A percentile compares a stretch with the other conserved stretches of the same genome.
Conservation (phyloP, 78 protist genomes). For the Capsaspora owczarzaki region DNA sequence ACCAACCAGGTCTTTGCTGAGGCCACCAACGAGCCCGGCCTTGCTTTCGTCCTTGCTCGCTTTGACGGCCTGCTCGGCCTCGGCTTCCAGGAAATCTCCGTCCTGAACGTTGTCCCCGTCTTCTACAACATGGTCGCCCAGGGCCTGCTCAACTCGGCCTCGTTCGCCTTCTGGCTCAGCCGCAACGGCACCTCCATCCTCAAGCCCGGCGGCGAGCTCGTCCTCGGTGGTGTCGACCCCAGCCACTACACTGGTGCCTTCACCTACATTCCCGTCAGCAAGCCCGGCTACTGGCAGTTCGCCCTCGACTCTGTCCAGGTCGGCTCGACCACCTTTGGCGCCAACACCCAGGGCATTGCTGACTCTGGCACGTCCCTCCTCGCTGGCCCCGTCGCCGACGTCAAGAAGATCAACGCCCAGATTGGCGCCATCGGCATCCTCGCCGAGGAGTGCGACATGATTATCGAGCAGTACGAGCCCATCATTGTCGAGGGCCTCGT, state of each 20-base stretch:
- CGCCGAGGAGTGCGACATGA: background rate
- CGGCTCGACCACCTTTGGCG: background rate
- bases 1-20: conserved; percentile 74
- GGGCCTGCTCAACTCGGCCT: conserved; percentile 33
- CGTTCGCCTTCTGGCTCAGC: conserved; percentile 81
- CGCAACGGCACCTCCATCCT: conserved; percentile 29
- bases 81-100: conserved; percentile 85
- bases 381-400: conserved; percentile 72
- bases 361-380: conserved; percentile 93
- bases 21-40: conserved; percentile 85
- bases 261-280: conserved; percentile 40
- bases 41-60: conserved; percentile 74
- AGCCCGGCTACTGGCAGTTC: conserved; percentile 59
- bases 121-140: conserved; percentile 70
- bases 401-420: conserved; percentile 26
- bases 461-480: background rate
- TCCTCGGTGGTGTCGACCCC: conserved; percentile 80
- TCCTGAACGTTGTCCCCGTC: conserved; percentile 68
- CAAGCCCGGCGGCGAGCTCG: conserved; percentile 77
- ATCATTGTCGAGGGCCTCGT: background rate
- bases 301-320: background rate
- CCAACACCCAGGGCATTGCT: conserved; percentile 58
- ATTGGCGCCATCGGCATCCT: conserved; percentile 31
- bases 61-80: conserved; percentile 84
- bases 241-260: conserved; percentile 43